Evolutionary conservation across 768 basidiomycete species (phyloP).

Genomic region (Mycena vulgaris): DNA sequence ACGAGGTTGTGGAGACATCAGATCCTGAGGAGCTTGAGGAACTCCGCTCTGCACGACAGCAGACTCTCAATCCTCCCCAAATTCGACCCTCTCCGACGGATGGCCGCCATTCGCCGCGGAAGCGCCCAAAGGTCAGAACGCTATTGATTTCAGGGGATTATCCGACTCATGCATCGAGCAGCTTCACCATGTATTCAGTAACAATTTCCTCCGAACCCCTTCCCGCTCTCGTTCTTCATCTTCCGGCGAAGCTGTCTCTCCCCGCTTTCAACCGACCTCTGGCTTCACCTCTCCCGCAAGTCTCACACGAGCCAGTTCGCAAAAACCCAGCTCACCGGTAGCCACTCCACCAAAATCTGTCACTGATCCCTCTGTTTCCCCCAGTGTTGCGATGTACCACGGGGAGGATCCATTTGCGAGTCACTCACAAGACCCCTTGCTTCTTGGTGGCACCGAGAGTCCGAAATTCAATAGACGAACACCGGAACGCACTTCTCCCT

Average conservation of each 20-base stretch:
- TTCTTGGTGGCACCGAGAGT: slow-evolving; percentile 53
- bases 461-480: slow-evolving; percentile 27
- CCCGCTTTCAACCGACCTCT: slow-evolving; percentile 2
- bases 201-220: slow-evolving; percentile 8
- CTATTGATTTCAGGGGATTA: not conserved
- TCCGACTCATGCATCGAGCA: not conserved
- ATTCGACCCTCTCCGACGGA: slow-evolving; percentile 13
- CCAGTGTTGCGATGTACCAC: not conserved
- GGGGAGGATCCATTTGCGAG: not conserved
- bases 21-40: slow-evolving; percentile 73
- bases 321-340: slow-evolving; percentile 18
- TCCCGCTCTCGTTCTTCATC: slow-evolving; percentile 5
- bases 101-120: slow-evolving; percentile 21
- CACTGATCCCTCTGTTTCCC: slow-evolving; percentile 6
- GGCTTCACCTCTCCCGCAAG: slow-evolving; percentile 19
- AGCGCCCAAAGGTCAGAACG: slow-evolving; percentile 29
- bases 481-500: not conserved
- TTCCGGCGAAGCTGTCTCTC: not conserved
- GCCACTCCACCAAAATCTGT: slow-evolving; percentile 22
- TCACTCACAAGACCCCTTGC: slow-evolving; percentile 4
- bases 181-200: slow-evolving; percentile 30
- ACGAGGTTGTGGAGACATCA: slow-evolving; percentile 73
- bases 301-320: slow-evolving; percentile 16
- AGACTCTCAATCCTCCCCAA: slow-evolving; percentile 1
- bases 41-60: slow-evolving; percentile 41